phyloP scores from a whole-genome alignment of 805 yeast species.

The Peterozyma toletana region DNA sequence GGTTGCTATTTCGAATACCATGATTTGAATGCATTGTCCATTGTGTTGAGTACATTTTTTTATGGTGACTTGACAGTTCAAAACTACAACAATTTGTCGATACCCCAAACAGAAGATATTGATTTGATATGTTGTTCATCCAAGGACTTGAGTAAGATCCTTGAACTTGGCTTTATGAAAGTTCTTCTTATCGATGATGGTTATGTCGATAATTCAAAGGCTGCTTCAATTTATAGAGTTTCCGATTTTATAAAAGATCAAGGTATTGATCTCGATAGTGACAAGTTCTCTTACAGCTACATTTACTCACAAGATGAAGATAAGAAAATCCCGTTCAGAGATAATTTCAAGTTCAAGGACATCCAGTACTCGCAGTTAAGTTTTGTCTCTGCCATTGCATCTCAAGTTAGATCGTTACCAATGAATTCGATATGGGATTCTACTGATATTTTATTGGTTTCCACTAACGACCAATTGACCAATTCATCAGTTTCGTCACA shows the following conservation, averaged over 20 bases:
- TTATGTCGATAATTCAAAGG: constrained; percentile 10
- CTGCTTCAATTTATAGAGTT: constrained; percentile 18
- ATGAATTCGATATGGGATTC: constrained; percentile 17
- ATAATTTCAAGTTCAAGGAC: constrained; percentile 15
- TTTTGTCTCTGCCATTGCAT: constrained; percentile 27
- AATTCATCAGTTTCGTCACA: neutral
- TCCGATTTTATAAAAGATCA: constrained; percentile 1
- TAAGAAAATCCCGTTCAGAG: constrained; percentile 17
- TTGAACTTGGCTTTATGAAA: constrained; percentile 15
- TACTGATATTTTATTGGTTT: constrained; percentile 17
- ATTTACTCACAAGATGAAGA: constrained; percentile 15
- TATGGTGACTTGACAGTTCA: constrained; percentile 3
- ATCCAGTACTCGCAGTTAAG: constrained; percentile 22
- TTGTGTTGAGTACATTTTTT: constrained; percentile 21
- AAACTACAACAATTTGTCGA: constrained; percentile 6
- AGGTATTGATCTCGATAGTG: neutral
- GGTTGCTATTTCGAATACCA: constrained; percentile 16
- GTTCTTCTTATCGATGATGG: constrained; percentile 19
- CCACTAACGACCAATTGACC: neutral
- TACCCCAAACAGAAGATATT: constrained; percentile 9
- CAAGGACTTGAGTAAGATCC: constrained; percentile 6
- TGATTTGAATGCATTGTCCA: constrained; percentile 13
- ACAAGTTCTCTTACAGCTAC: constrained; percentile 11
- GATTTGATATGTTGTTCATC: constrained; percentile 22
- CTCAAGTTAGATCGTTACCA: constrained; percentile 25